Conservation (phyloP, 2,329 filamentous ascomycete species). For the Westerdykella ornata region DNA sequence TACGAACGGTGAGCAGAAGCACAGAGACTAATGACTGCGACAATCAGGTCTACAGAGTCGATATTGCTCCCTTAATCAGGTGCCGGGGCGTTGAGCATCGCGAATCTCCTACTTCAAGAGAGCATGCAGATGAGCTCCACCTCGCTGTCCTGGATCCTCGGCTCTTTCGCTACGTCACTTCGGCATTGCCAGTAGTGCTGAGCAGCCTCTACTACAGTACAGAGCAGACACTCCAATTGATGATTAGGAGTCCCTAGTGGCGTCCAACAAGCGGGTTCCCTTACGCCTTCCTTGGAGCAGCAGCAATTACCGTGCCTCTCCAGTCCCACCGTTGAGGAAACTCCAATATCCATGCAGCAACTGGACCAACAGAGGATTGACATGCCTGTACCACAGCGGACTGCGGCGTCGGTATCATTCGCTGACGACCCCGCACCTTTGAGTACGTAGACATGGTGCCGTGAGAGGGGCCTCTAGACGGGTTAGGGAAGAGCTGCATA, state of each 20-base stretch:
- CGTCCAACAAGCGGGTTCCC: not conserved
- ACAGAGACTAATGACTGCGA: too few relatives aligned
- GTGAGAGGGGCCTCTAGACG: constrained; percentile 22
- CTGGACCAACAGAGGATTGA: constrained; percentile 4
- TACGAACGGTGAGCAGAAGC: too few relatives aligned
- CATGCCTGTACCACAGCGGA: constrained; percentile 10
- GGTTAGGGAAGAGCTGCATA: constrained; percentile 16
- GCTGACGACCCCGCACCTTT: constrained; percentile 34
- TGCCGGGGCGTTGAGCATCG: too few relatives aligned
- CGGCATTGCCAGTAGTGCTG: not conserved
- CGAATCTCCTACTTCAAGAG: too few relatives aligned
- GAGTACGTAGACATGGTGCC: constrained; percentile 6
- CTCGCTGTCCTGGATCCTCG: too few relatives aligned
- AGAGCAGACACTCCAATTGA: not conserved
- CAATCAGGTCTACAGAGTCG: too few relatives aligned
- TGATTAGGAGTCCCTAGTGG: constrained; percentile 2
- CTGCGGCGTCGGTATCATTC: constrained; percentile 24
- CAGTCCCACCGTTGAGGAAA: constrained; percentile 8
- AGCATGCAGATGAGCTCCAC: too few relatives aligned
- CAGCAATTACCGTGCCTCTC: constrained; percentile 1
- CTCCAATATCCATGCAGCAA: constrained; percentile 11
- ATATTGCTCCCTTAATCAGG: too few relatives aligned
- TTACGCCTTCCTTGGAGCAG: not conserved
- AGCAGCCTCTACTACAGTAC: too few relatives aligned
- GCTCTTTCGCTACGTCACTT: constrained; percentile 5